Base-by-base conservation (phyloP, 192 early-diverging fungal genomes). In the Mortierella hygrophila region DNA sequence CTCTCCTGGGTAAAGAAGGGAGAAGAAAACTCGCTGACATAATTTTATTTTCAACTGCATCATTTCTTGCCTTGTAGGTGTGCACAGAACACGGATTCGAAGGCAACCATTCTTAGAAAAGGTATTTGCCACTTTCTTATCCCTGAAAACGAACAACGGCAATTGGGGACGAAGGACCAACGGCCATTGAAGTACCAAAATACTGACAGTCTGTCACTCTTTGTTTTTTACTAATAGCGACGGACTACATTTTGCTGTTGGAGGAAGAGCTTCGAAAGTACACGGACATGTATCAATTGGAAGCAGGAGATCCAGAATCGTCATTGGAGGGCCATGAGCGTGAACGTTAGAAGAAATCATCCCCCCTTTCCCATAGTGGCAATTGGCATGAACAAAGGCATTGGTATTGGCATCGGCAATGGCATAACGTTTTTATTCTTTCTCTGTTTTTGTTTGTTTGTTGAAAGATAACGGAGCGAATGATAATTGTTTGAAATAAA, bases 91-190 rank as follows among this genome's bases (percentile, higher is more conserved):
- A 85, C 78, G 4, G 83, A 80, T 54, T 85, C 78, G 0, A 85
- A 85, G 60, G 83, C 83, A 20, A 85, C 83, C 0, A 85, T 85
- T 26, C 70, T 85, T 49, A 65, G 83, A 71, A 85, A 85, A 78
- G 77, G 77, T 72, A 77, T 16, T 52, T 52, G 16, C 49, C 49
- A 52, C 49, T 16, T 46, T 15, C 13, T 46, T 46, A 75, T 37
- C 9, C 9, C 26, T 37, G 37, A n/a, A 73, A 54, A 37, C 26
- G 54, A 55, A 55, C 20, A 74, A 26, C 0, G 29, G 6, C 47
- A n/a, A n/a, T 15, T 15, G 72, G 1, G 72, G 29, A 15, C 23
- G 9, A 32, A 37, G 26, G 47, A 54, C 13, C 44, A 16, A 3
- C 18, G 10, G 23, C 11, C 2, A 13, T 46, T 46, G 44, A 46